Percentiles rank a stretch among this genome's conserved stretches.
Conservation (phyloP, 768 basidiomycete genomes). For the Myochromella boudieri region DNA sequence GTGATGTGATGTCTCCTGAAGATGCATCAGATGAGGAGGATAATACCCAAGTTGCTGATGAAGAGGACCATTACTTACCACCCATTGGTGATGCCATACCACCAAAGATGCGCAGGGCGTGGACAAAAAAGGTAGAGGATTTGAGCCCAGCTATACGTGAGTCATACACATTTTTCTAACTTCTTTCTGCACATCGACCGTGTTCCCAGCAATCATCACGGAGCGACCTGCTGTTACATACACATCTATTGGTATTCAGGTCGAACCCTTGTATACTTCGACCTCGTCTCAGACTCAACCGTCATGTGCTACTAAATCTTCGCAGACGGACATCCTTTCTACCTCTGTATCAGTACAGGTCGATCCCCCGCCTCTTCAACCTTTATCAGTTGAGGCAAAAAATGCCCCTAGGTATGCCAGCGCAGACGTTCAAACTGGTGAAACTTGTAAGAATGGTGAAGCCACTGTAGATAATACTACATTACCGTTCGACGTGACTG, state of each 20-base stretch:
- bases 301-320: conserved; percentile 14
- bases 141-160: conserved; percentile 38
- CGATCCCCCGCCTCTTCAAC: conserved; percentile 8
- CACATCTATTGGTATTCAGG: conserved; percentile 46
- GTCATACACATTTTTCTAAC: conserved; percentile 15
- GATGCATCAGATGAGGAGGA: conserved; percentile 40
- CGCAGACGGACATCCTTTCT: conserved; percentile 20
- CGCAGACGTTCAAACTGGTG: conserved; percentile 22
- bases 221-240: conserved; percentile 19
- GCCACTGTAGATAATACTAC: too few species aligned
- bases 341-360: conserved; percentile 23
- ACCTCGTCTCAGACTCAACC: conserved; percentile 36
- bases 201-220: conserved; percentile 2
- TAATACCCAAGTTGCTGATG: conserved; percentile 36
- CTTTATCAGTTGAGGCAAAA: conserved; percentile 17
- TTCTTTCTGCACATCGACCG: conserved; percentile 4
- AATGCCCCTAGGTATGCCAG: conserved; percentile 14
- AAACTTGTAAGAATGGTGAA: too few species aligned
- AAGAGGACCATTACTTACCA: conserved; percentile 32
- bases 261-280: conserved; percentile 28
- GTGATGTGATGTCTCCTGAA: conserved; percentile 37
- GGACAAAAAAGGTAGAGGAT: conserved; percentile 51
- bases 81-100: conserved; percentile 42
- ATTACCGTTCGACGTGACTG: too few species aligned
- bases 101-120: conserved; percentile 65